Evolutionary conservation across 805 yeast species (phyloP).

Genomic region (Saccharomycopsis synnaedendra): DNA sequence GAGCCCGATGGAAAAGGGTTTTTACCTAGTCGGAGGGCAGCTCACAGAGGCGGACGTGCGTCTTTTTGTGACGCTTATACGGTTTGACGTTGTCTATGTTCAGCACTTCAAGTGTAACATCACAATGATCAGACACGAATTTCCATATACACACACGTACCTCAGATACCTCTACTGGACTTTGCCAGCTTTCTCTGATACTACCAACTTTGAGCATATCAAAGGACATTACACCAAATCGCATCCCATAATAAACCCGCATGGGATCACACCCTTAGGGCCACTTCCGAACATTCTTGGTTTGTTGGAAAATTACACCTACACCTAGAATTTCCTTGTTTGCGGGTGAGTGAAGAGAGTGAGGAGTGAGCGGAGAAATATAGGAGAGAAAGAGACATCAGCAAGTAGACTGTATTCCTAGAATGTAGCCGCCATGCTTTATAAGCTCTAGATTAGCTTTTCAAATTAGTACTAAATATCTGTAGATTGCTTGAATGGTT

Average conservation of each 20-base stretch:
- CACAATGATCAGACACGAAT: slow-evolving; percentile 66
- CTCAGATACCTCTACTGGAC: slow-evolving; percentile 75
- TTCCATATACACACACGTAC: slow-evolving; percentile 74
- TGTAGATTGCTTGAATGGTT: no score
- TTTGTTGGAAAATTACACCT: neutral
- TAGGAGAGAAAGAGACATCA: no score
- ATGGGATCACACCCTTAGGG: slow-evolving; percentile 77
- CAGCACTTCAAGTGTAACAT: slow-evolving; percentile 93
- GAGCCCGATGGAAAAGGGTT: slow-evolving; percentile 18
- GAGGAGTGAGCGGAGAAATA: no score
- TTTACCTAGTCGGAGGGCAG: slow-evolving; percentile 47
- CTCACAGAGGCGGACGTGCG: slow-evolving; percentile 89
- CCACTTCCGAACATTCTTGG: slow-evolving; percentile 70
- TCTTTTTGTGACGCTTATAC: slow-evolving; percentile 72
- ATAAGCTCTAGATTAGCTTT: no score
- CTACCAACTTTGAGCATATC: slow-evolving; percentile 84
- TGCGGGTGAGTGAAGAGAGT: no score
- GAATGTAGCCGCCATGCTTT: no score
- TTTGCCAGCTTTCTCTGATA: slow-evolving; percentile 55
- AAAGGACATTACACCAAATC: slow-evolving; percentile 85
- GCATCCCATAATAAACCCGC: slow-evolving; percentile 71
- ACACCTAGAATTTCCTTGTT: no score
- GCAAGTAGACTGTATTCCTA: no score
- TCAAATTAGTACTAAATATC: no score
- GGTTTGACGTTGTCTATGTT: slow-evolving; percentile 89